Evolutionary conservation across 2,329 filamentous ascomycete genomes (phyloP).

Genomic region (Penicillium aurantiogriseum): DNA sequence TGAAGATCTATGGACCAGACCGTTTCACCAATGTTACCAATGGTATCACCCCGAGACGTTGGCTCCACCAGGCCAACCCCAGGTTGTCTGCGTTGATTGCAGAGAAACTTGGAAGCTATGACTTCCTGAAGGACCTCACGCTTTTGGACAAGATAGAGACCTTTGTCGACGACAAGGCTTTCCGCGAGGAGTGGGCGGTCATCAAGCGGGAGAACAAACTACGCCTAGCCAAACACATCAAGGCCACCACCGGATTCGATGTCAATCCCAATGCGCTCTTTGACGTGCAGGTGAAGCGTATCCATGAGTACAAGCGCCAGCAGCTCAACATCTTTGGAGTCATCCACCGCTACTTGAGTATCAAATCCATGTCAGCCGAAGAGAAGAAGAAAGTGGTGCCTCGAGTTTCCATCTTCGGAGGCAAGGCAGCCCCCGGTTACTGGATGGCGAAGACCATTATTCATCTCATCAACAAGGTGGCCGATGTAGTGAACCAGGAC

Average conservation of each 20-base stretch:
- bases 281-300: conserved; percentile 97
- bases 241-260: conserved; percentile 71
- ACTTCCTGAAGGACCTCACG: conserved; percentile 88
- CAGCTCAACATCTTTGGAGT: conserved; percentile 99
- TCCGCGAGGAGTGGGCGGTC: conserved; percentile 91
- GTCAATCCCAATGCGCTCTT: conserved; percentile 89
- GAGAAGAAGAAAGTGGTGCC: conserved; percentile 83
- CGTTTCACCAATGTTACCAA: conserved; percentile 99
- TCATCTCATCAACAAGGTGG: conserved; percentile 91
- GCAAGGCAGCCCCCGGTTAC: conserved; percentile 96
- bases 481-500: conserved; percentile 86
- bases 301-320: conserved; percentile 98
- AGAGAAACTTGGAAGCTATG: conserved; percentile 77
- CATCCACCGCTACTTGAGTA: conserved; percentile 85
- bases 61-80: conserved; percentile 97
- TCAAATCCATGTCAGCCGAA: conserved; percentile 81
- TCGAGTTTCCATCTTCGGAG: conserved; percentile 93
- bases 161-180: conserved; percentile 80
- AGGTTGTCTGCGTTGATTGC: conserved; percentile 88
- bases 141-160: conserved; percentile 80
- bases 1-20: conserved; percentile 88
- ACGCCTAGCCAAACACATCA: conserved; percentile 86
- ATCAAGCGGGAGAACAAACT: conserved; percentile 98
- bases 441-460: conserved; percentile 99
- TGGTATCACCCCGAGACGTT: conserved; percentile 91